Conservation (phyloP, 2,329 filamentous ascomycete genomes). For the Cercospora zeae-maydis region DNA sequence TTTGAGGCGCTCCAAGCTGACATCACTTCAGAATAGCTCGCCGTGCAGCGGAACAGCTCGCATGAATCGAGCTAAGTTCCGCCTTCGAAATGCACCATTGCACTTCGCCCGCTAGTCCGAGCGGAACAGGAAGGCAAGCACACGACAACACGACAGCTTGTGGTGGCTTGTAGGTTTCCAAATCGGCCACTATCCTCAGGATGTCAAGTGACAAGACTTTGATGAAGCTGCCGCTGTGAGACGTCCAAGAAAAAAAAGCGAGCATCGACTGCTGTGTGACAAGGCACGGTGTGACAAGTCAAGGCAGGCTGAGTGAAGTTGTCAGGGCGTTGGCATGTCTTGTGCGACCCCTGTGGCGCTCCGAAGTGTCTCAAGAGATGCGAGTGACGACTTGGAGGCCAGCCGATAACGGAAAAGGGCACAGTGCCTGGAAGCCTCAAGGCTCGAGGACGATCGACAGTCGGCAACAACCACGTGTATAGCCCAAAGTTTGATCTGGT, state of each 20-base stretch:
- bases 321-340: conserved; percentile 3
- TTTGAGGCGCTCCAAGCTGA: conserved; percentile 1
- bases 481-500: not conserved
- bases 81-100: not conserved
- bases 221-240: not conserved
- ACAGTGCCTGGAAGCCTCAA: not conserved
- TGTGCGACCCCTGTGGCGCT: conserved; percentile 4
- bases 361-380: not conserved
- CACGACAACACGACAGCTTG: conserved; percentile 39
- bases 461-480: not conserved
- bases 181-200: not conserved
- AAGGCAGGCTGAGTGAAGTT: not conserved
- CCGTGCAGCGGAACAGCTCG: conserved; percentile 1
- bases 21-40: conserved; percentile 5
- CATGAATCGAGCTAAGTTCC: not conserved
- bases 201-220: not conserved
- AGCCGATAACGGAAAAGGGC: not conserved
- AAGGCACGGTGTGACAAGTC: not conserved
- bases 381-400: not conserved
- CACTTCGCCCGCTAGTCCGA: not conserved
- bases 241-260: not conserved
- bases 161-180: conserved; percentile 17
- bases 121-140: conserved; percentile 23
- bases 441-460: not conserved
- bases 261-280: not conserved